Base-by-base conservation (phyloP, 2,329 filamentous ascomycete species). In the Cladosporium sp. region DNA sequence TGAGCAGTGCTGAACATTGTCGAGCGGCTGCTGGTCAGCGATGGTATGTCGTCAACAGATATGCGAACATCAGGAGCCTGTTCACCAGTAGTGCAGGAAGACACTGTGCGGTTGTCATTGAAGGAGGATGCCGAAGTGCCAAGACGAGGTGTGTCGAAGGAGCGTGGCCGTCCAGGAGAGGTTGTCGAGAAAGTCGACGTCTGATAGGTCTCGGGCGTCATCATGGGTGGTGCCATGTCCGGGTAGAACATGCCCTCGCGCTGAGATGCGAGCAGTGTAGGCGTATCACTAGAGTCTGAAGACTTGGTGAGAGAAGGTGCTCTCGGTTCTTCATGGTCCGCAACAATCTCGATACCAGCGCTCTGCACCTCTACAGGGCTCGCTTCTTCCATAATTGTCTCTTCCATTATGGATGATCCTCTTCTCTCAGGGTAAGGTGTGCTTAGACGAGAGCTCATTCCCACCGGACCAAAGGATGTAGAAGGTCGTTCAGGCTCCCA, bases 41-140 rank as follows among this genome's bases (percentile, higher is more conserved):
- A 92, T 2, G 89, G 88, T 14, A 90, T 85, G 65, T 90, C 88
- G 63, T 89, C 87, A 34, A 86, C 80, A 0, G 89, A 92, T 37
- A 88, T 82, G 49, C 88, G 84, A 11, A 82, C 76, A 66, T 91
- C 88, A 0, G 88, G 88, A 0, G 87, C 87, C 19, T 87, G 88
- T 63, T 92, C 88, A 55, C 88, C 88, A 72, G 90, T 82, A 5
- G 89, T 78, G 34, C 89, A 76, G 2, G 88, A 90, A 59, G 86
- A 85, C 69, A 89, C 87, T 38, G 80, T 84, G 59, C 85, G 87
- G 63, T 88, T 88, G 62, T 92, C 89, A 0, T 84, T 43, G 88
- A 69, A 78, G 0, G 88, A 92, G 1, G 89, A 92, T 5, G 88
- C 85, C 2, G 89, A 86, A 1, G 89, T 92, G 5, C 88, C 89